Evolutionary conservation across 768 basidiomycete species (phyloP).

Genomic region (Pleurotus eryngii): DNA sequence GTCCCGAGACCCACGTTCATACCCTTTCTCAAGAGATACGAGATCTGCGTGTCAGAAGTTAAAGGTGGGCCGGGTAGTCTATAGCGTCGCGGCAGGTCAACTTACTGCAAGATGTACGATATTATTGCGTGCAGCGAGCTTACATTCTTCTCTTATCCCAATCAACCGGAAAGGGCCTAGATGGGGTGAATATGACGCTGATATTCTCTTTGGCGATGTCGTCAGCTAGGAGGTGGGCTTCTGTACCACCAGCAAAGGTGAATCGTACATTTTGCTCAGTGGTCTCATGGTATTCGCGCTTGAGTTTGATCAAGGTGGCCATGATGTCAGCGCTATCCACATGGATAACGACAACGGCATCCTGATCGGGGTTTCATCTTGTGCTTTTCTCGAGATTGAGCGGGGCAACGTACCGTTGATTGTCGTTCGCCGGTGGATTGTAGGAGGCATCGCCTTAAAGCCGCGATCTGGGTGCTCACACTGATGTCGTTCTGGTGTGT

Average conservation of each 20-base stretch:
- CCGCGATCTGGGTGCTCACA: conserved; percentile 61
- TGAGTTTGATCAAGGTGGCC: conserved; percentile 61
- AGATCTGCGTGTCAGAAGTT: conserved; percentile 50
- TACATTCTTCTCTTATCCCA: conserved; percentile 71
- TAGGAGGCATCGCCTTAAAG: conserved; percentile 46
- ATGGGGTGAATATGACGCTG: conserved; percentile 65
- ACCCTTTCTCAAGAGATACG: conserved; percentile 50
- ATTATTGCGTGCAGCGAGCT: conserved; percentile 16
- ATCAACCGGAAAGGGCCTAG: conserved; percentile 56
- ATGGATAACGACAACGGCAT: conserved; percentile 58
- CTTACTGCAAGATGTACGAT: background rate
- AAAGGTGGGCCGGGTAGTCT: conserved; percentile 72
- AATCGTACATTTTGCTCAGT: conserved; percentile 31
- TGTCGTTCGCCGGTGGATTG: background rate
- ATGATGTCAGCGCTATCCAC: conserved; percentile 77
- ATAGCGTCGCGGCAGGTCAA: background rate
- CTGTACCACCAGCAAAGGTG: conserved; percentile 58
- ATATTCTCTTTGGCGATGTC: conserved; percentile 60
- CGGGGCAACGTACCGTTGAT: too few species aligned
- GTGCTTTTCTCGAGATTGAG: background rate
- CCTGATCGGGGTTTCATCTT: conserved; percentile 28
- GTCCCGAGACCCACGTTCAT: conserved; percentile 66
- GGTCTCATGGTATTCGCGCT: conserved; percentile 43
- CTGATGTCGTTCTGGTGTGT: conserved; percentile 37
- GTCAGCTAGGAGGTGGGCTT: conserved; percentile 60